Conservation (phyloP, 257 asterid genomes). For the Lycium ferocissimum region DNA sequence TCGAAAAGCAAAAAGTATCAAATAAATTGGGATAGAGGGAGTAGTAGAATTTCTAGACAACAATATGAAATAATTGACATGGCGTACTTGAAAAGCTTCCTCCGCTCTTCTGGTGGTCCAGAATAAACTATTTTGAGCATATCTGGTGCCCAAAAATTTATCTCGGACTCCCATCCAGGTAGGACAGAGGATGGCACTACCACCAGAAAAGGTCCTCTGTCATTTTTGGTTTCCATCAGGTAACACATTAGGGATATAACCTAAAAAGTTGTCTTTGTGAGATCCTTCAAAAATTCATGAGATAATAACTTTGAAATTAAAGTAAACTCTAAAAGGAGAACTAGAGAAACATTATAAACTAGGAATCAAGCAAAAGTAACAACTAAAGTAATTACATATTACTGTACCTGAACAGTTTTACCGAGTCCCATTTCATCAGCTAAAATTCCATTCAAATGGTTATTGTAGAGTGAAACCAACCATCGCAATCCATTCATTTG, state of each 20-base stretch:
- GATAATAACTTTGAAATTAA: constrained; percentile 9
- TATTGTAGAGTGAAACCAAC: constrained; percentile 96
- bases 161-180: constrained; percentile 98
- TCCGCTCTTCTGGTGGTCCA: constrained; percentile 96
- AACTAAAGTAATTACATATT: constrained; percentile 13
- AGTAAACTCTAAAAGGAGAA: neutral
- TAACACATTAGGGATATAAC: constrained; percentile 94
- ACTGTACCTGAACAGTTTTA: constrained; percentile 93
- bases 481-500: constrained; percentile 99
- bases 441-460: constrained; percentile 96
- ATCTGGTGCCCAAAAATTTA: constrained; percentile 91
- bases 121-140: constrained; percentile 89
- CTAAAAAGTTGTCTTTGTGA: constrained; percentile 49
- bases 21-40: no score
- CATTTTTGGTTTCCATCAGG: constrained; percentile 92
- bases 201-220: constrained; percentile 97
- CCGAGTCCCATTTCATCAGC: constrained; percentile 99
- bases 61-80: constrained; percentile 18
- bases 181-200: constrained; percentile 99
- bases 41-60: neutral
- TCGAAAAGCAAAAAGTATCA: no score
- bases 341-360: neutral
- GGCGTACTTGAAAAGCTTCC: constrained; percentile 87
- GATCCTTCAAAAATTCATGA: constrained; percentile 33
- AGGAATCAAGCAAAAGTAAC: neutral